Base-by-base conservation (phyloP, 2,329 filamentous ascomycete species). In the Ceratocystis eucalypticola region DNA sequence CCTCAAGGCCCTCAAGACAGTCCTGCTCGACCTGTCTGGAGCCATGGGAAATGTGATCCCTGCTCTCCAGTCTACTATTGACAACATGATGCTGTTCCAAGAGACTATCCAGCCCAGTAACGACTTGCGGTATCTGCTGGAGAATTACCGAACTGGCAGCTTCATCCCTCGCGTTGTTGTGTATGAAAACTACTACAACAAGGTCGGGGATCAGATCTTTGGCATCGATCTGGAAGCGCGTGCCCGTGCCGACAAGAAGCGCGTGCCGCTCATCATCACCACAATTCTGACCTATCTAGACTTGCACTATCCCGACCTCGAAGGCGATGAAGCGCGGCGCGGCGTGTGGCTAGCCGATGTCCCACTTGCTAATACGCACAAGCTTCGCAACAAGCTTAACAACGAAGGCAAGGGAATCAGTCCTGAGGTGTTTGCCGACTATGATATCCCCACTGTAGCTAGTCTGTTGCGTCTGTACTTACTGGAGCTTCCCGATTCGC, bases 151-250 rank as follows among this genome's bases (percentile, higher is more conserved):
- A 69, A 99, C 94, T 5, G 94, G 94, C 69, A 89, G 87, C 70
- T 99, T 96, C 74, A 84, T 91, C 64, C 94, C 94, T 7, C 92
- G 85, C 72, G 93, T 97, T 33, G 86, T 91, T 61, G 88, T 91
- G 2, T 99, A 99, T 76, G 94, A 99, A 77, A 99, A 97, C 75
- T 99, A 99, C 78, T 99, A 99, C 80, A 96, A 96, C 76, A 91
- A 89, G 70, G 91, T 96, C 28, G 94, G 96, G 74, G 92, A 96
- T 74, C 92, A 97, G 81, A 96, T 91, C 0, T 99, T 97, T 74
- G 94, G 95, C 70, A 91, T 99, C 66, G 95, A 99, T 73, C 84
- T 99, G n/a, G 94, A 99, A 77, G 91, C 93, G 46, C 83, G 94
- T 70, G 94, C 94, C 59, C 83, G 93, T 70, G 92, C 91, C 64